phyloP scores from a whole-genome alignment of 805 yeast species.

The Zygosaccharomyces pseudorouxii region DNA sequence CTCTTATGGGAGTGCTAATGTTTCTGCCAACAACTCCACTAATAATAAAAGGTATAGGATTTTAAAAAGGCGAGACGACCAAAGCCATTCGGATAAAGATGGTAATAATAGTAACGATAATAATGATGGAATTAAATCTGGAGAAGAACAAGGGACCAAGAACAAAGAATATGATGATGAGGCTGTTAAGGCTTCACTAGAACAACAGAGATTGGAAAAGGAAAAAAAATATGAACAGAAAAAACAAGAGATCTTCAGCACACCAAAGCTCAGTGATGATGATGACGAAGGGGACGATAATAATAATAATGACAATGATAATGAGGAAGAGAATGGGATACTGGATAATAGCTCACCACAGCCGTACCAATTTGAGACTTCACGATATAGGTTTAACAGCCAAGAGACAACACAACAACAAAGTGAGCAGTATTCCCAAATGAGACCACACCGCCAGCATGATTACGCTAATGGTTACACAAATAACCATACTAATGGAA shows the following conservation, averaged over 20 bases:
- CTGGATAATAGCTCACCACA: slow-evolving; percentile 22
- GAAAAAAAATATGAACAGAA: slow-evolving; percentile 42
- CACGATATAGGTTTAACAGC: slow-evolving; percentile 17
- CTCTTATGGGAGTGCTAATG: neutral
- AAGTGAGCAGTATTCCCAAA: slow-evolving; percentile 12
- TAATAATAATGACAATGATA: slow-evolving; percentile 15
- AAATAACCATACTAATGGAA: slow-evolving; percentile 2
- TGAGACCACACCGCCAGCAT: slow-evolving; percentile 2
- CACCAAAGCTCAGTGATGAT: slow-evolving; percentile 20
- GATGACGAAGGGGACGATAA: slow-evolving; percentile 14
- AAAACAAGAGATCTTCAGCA: slow-evolving; percentile 38
- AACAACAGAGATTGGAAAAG: slow-evolving; percentile 37
- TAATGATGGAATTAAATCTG: neutral
- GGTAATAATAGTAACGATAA: neutral
- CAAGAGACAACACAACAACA: neutral
- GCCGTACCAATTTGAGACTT: slow-evolving; percentile 26
- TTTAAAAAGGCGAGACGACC: slow-evolving; percentile 24
- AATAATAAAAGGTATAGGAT: slow-evolving; percentile 15
- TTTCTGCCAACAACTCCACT: neutral
- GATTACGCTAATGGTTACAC: neutral
- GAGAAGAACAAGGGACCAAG: neutral
- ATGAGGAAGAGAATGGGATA: slow-evolving; percentile 5
- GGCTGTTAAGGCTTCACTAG: slow-evolving; percentile 22
- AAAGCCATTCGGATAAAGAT: neutral
- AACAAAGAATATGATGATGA: neutral